Base-by-base conservation (phyloP, 164 flowering plant genomes). In the Litsea cubeba region DNA sequence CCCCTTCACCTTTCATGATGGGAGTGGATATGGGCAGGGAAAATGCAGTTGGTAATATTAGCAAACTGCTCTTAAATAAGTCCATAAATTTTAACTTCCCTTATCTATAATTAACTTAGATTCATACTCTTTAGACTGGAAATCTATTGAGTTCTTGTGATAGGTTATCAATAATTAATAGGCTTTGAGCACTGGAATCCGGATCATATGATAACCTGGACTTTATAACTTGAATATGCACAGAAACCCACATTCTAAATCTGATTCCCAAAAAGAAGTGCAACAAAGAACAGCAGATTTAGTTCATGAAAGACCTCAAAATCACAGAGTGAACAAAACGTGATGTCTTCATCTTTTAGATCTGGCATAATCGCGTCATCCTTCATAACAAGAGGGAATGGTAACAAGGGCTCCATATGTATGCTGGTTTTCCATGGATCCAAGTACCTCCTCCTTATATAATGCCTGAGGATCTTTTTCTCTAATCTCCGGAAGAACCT, bases 261-360 rank as follows among this genome's bases (percentile, higher is more conserved):
- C 25, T 5, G 20, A 74, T 67, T 68, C 26, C 54, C 57, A 60
- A 6, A 12, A 15, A 46, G 40, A 40, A 57, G n/a, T 15, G n/a
- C 65, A 28, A 71, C 20, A 35, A 17, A 23, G 40, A 58, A 64
- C 62, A 49, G 49, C 20, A 17, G 22, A 50, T 20, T 20, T 17
- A 74, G 28, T 72, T 63, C 68, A 65, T 12, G 17, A 71, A 82
- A 15, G 50, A 94, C 98, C 98, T 92, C 91, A 76, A 90, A 82
- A 73, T 93, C 89, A 63, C 99, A 95, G 0, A 88, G 82, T 2
- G 88, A 65, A 81, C 99, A 95, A 77, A 84, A 95, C 17, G 94
- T 83, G 79, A 84, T 81, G 71, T 93, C 96, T 3, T 87, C 89
- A 62, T 87, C 87, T 78, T 85, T 88, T 0, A 79, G 70, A 76